Conservation (phyloP, 768 basidiomycete genomes). For the Cystobasidium tubakii region DNA sequence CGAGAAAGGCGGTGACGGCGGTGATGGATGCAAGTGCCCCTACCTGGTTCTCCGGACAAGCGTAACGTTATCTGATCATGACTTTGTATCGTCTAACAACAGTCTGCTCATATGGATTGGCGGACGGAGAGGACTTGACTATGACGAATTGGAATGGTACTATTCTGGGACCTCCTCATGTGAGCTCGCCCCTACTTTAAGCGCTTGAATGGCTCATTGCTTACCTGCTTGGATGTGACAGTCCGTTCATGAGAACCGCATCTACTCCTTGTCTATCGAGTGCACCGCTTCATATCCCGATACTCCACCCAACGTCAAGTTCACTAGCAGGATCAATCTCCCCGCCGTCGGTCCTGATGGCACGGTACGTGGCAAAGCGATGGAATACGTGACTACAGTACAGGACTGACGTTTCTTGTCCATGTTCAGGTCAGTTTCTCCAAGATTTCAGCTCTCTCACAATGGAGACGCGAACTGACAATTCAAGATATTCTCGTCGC, state of each 20-base stretch:
- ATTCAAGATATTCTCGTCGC: slow-evolving; percentile 88
- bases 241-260: slow-evolving; percentile 98
- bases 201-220: background rate
- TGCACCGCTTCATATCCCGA: slow-evolving; percentile 76
- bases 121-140: slow-evolving; percentile 89
- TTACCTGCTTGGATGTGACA: slow-evolving; percentile 47
- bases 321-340: slow-evolving; percentile 82
- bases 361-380: slow-evolving; percentile 48
- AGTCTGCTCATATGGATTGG: slow-evolving; percentile 87
- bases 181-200: slow-evolving; percentile 51
- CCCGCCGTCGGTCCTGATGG: slow-evolving; percentile 83
- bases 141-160: slow-evolving; percentile 99
- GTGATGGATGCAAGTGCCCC: slow-evolving; percentile 47
- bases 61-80: background rate
- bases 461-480: slow-evolving; percentile 70
- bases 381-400: background rate
- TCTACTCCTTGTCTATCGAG: slow-evolving; percentile 86
- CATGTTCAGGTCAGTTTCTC: slow-evolving; percentile 59
- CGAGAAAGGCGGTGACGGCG: slow-evolving; percentile 98
- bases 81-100: background rate
- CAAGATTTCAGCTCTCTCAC: slow-evolving; percentile 65
- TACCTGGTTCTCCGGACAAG: background rate
- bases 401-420: background rate
- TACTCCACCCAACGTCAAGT: slow-evolving; percentile 69
- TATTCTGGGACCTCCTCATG: slow-evolving; percentile 96